Evolutionary conservation across 345 rosid genomes (phyloP).

Genomic region (Brassica napus): Da-Ae NC_063438.1:16914001-16914500

Average conservation of each 20-base stretch:
- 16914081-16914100: conserved; percentile 5
- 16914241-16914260: too few species aligned
- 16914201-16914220: too few species aligned
- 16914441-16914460: background rate
- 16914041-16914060: too few species aligned
- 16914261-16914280: too few species aligned
- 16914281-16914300: background rate
- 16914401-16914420: background rate
- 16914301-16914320: conserved; percentile 3
- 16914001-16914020: background rate
- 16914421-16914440: background rate
- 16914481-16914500: background rate
- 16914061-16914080: background rate
- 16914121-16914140: conserved; percentile 6
- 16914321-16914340: background rate
- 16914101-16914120: conserved; percentile 3
- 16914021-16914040: background rate
- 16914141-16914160: background rate
- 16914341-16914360: background rate
- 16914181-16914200: too few species aligned
- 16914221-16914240: too few species aligned
- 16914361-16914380: background rate
- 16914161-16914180: too few species aligned
- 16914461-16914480: background rate
- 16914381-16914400: background rate